Evolutionary conservation across 2,329 filamentous ascomycete genomes (phyloP).

Genomic region (Fusarium tjaetaba): DNA sequence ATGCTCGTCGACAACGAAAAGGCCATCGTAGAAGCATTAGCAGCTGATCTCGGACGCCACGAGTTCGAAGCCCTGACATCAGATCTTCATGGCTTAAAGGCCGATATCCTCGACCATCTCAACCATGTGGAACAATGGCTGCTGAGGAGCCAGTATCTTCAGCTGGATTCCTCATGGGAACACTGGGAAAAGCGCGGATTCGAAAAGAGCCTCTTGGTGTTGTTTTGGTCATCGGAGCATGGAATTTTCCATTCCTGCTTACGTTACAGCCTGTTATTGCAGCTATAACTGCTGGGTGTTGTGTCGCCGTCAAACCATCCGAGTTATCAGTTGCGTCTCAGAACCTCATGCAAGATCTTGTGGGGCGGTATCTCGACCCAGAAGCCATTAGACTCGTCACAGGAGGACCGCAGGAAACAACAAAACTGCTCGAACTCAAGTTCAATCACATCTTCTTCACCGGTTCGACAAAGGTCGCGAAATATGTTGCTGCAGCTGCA

Average conservation of each 20-base stretch:
- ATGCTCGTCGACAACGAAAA: slow-evolving; percentile 53
- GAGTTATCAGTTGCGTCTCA: slow-evolving; percentile 51
- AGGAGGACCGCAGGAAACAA: slow-evolving; percentile 51
- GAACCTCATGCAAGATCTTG: slow-evolving; percentile 51
- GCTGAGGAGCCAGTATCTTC: slow-evolving; percentile 44
- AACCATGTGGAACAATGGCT: slow-evolving; percentile 51
- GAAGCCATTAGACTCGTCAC: slow-evolving; percentile 49
- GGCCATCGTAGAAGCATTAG: slow-evolving; percentile 46
- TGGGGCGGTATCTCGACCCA: slow-evolving; percentile 55
- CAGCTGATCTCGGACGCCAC: slow-evolving; percentile 50
- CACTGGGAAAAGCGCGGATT: slow-evolving; percentile 47
- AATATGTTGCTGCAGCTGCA: slow-evolving; percentile 52
- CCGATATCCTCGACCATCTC: slow-evolving; percentile 51
- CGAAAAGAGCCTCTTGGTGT: slow-evolving; percentile 57
- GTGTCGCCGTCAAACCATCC: slow-evolving; percentile 56
- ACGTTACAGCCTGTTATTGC: slow-evolving; percentile 52
- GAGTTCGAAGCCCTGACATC: slow-evolving; percentile 46
- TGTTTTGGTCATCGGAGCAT: slow-evolving; percentile 55
- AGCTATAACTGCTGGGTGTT: slow-evolving; percentile 55
- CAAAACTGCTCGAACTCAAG: slow-evolving; percentile 48
- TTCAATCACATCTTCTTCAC: slow-evolving; percentile 60
- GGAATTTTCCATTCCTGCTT: slow-evolving; percentile 57
- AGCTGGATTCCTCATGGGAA: slow-evolving; percentile 44
- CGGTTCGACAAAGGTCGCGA: slow-evolving; percentile 51
- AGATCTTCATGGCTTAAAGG: slow-evolving; percentile 47